Percentiles rank a stretch among this genome's conserved stretches.
These are phyloP conservation scores for Petunia axillaris DNA, from an alignment of 257 asterid species.

Conservation along the genomic window DNA sequence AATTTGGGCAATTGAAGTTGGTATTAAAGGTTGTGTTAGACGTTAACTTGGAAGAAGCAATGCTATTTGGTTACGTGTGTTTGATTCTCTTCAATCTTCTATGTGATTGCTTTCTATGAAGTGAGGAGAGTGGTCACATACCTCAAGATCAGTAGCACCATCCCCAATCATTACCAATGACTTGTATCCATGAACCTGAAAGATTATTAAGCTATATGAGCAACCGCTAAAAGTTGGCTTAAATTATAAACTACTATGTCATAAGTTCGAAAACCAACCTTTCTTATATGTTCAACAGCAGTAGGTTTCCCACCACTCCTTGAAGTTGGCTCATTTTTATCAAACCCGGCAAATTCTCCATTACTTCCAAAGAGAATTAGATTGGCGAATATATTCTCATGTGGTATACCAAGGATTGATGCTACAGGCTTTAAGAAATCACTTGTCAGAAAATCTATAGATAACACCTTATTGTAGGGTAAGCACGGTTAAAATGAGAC, in stretches of 20 bases:
- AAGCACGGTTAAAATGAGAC: neutral
- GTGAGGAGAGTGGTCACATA: slow-evolving; percentile 31
- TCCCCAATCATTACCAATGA: slow-evolving; percentile 92
- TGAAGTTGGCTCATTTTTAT: slow-evolving; percentile 80
- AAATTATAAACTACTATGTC: neutral
- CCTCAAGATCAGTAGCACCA: slow-evolving; percentile 99
- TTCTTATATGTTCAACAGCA: slow-evolving; percentile 79
- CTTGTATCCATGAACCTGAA: slow-evolving; percentile 65
- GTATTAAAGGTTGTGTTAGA: too few relatives aligned
- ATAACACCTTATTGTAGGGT: neutral
- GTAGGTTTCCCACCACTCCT: slow-evolving; percentile 90
- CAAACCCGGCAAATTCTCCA: slow-evolving; percentile 82
- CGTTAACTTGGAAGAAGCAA: too few relatives aligned
- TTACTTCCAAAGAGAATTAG: slow-evolving; percentile 75
- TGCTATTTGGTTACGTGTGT: too few relatives aligned
- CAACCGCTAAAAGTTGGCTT: slow-evolving; percentile 21
- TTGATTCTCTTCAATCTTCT: too few relatives aligned
- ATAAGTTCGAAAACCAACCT: slow-evolving; percentile 47
- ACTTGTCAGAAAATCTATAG: slow-evolving; percentile 21
- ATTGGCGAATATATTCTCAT: slow-evolving; percentile 75
- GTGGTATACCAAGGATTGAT: slow-evolving; percentile 73
- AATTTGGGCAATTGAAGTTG: too few relatives aligned
- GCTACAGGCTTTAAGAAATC: slow-evolving; percentile 71
- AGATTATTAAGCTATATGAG: slow-evolving; percentile 8
- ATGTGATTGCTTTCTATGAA: too few relatives aligned